Evolutionary conservation across 2,329 filamentous ascomycete genomes (phyloP).

Genomic region (Phialophora verrucosa): DNA sequence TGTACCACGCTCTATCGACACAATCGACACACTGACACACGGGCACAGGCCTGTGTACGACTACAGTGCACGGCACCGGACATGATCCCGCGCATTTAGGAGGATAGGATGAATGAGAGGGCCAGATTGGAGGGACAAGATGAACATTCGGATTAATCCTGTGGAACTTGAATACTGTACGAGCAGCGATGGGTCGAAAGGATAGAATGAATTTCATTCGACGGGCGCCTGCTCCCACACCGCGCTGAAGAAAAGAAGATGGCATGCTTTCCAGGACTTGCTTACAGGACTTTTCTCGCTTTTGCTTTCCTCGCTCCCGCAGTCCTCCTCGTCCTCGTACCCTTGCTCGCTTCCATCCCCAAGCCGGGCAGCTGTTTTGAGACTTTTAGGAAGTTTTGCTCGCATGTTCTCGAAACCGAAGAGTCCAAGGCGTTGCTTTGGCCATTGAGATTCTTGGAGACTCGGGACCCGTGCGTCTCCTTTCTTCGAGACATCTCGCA

Average conservation of each 20-base stretch:
- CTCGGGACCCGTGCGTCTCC: background rate
- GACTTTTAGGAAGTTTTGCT: background rate
- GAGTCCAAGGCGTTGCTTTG: background rate
- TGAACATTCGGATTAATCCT: no score
- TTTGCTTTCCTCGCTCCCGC: background rate
- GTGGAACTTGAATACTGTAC: no score
- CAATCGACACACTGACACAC: no score
- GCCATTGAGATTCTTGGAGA: background rate
- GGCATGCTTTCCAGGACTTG: background rate
- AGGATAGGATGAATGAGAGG: no score
- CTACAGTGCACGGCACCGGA: no score
- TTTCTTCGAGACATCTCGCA: background rate
- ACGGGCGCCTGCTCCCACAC: background rate
- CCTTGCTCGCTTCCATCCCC: no score
- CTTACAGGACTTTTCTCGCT: background rate
- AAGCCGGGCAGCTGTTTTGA: no score
- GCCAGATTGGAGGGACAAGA: no score
- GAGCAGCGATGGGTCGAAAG: no score
- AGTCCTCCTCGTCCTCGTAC: background rate
- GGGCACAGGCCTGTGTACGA: no score
- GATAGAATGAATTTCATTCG: background rate
- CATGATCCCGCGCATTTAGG: no score
- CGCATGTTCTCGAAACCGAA: background rate
- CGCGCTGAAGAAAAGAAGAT: background rate
- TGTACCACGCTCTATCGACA: no score